Percentiles rank a stretch among this genome's conserved stretches.
Evolutionary conservation across 2,329 filamentous ascomycete species (phyloP).

Genomic region (Arthrobotrys musiformis): DNA sequence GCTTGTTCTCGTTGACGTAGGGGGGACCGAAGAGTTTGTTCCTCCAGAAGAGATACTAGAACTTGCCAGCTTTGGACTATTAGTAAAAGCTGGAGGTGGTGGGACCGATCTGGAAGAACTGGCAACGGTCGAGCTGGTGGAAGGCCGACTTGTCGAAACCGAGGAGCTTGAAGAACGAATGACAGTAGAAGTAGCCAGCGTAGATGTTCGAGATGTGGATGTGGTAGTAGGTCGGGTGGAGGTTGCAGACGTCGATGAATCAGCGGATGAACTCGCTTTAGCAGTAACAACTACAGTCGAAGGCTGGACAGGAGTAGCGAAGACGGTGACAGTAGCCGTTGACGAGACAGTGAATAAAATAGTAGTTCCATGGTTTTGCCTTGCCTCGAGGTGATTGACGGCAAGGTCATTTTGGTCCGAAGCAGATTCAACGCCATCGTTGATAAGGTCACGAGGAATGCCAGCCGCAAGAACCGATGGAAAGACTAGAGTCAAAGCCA

Average conservation of each 20-base stretch:
- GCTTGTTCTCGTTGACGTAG: neutral
- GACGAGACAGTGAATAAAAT: conserved; percentile 36
- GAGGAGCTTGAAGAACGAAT: neutral
- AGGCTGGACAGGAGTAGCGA: neutral
- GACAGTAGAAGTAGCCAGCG: neutral
- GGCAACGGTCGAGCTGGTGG: neutral
- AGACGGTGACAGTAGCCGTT: conserved; percentile 40
- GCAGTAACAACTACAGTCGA: neutral
- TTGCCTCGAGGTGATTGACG: conserved; percentile 14
- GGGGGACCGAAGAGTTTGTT: too few relatives aligned
- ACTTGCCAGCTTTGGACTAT: neutral
- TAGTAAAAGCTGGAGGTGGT: conserved; percentile 16
- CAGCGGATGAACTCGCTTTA: neutral
- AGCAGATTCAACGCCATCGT: neutral
- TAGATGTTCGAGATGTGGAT: neutral
- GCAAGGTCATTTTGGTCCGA: neutral
- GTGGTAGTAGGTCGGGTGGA: neutral
- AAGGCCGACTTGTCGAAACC: neutral
- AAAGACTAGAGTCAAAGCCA: conserved; percentile 1
- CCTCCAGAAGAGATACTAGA: neutral
- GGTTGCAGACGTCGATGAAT: neutral
- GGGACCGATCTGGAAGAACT: neutral
- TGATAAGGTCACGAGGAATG: neutral
- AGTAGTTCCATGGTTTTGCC: conserved; percentile 19
- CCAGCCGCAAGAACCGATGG: conserved; percentile 18